Conservation (phyloP, 306 rosid genomes). For the Cyamopsis tetragonoloba region DNA sequence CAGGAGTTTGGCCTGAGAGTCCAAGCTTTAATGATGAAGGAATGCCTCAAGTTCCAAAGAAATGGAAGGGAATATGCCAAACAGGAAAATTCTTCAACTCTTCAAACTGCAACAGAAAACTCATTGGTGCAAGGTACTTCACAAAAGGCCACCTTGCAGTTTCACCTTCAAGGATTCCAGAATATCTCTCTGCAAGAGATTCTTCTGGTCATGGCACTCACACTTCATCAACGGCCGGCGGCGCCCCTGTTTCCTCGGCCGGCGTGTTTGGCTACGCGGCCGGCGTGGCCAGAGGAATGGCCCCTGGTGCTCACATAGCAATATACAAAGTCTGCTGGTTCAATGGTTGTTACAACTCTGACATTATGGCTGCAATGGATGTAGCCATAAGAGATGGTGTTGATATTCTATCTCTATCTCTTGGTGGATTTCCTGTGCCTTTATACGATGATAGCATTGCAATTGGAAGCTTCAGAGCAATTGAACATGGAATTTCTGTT, state of each 20-base stretch:
- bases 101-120: slow-evolving; percentile 71
- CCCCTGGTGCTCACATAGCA: slow-evolving; percentile 81
- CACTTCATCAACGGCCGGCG: slow-evolving; percentile 83
- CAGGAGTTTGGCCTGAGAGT: slow-evolving; percentile 94
- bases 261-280: slow-evolving; percentile 70
- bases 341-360: slow-evolving; percentile 88
- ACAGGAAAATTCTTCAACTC: slow-evolving; percentile 63
- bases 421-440: slow-evolving; percentile 80
- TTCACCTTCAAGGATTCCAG: slow-evolving; percentile 46
- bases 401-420: slow-evolving; percentile 76
- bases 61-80: slow-evolving; percentile 87
- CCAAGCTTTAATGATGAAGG: slow-evolving; percentile 71
- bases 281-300: slow-evolving; percentile 88
- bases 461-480: slow-evolving; percentile 82
- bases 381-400: slow-evolving; percentile 79
- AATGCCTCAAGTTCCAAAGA: slow-evolving; percentile 74
- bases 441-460: slow-evolving; percentile 77
- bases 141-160: slow-evolving; percentile 70
- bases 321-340: slow-evolving; percentile 89
- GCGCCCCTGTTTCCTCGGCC: slow-evolving; percentile 54
- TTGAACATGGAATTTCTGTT: slow-evolving; percentile 79
- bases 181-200: slow-evolving; percentile 77
- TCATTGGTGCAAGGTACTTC: slow-evolving; percentile 90
- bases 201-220: slow-evolving; percentile 90
- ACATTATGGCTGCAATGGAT: slow-evolving; percentile 87